A percentile compares a stretch with the other conserved stretches of the same genome.
phyloP scores from a whole-genome alignment of 371 early-diverging fungal species.

The Lichtheimia ramosa region DNA sequence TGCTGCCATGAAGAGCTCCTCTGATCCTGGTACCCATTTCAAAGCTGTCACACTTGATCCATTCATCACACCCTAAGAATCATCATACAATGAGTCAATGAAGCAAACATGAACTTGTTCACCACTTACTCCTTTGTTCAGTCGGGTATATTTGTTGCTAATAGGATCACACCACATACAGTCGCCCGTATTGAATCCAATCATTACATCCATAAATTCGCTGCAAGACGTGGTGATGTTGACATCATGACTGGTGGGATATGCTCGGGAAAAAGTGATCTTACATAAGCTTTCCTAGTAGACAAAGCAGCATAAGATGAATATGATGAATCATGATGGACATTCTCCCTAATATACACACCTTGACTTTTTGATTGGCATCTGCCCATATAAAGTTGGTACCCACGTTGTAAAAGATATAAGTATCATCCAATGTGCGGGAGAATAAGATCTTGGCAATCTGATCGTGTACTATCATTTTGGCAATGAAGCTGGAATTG shows the following conservation, averaged over 20 bases:
- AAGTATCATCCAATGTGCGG: slow-evolving; percentile 61
- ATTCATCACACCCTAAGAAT: slow-evolving; percentile 65
- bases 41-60: slow-evolving; percentile 71
- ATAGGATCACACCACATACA: slow-evolving; percentile 81
- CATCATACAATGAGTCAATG: background rate
- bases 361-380: slow-evolving; percentile 56
- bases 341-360: slow-evolving; percentile 5
- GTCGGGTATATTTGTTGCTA: slow-evolving; percentile 62
- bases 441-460: slow-evolving; percentile 70
- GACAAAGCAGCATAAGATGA: background rate
- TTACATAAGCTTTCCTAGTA: slow-evolving; percentile 75
- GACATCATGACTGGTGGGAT: slow-evolving; percentile 87
- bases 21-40: slow-evolving; percentile 91
- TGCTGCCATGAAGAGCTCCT: slow-evolving; percentile 79
- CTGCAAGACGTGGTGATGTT: slow-evolving; percentile 68
- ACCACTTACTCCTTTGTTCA: slow-evolving; percentile 39
- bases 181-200: slow-evolving; percentile 87
- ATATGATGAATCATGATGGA: background rate
- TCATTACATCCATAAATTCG: slow-evolving; percentile 71
- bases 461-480: slow-evolving; percentile 78
- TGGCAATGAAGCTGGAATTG: slow-evolving; percentile 75
- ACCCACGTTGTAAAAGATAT: slow-evolving; percentile 78
- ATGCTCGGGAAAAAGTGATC: slow-evolving; percentile 76
- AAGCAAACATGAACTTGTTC: background rate
- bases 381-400: slow-evolving; percentile 74